These are phyloP conservation scores for Solanum dulcamara DNA, from an alignment of 257 asterid genomes.

Conservation along the genomic window DNA sequence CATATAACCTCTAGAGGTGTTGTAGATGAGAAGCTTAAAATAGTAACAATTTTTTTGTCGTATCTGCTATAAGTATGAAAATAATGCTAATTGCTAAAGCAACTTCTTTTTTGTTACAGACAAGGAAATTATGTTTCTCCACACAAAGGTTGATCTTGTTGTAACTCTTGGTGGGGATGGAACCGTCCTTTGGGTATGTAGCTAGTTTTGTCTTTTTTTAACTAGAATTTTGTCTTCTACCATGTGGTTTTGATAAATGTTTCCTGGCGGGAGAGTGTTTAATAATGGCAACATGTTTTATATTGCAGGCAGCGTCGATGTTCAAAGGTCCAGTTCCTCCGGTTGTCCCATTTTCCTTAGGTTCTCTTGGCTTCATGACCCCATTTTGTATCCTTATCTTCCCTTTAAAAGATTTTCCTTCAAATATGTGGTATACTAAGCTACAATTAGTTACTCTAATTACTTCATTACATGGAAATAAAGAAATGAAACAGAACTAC, in stretches of 20 bases:
- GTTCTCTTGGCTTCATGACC: constrained; percentile 99
- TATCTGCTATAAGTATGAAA: not conserved
- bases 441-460: not conserved
- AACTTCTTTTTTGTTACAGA: constrained; percentile 28
- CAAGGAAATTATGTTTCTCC: constrained; percentile 59
- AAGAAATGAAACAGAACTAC: not conserved
- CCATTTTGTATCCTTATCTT: constrained; percentile 76
- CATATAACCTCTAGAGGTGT: not conserved
- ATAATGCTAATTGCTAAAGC: not conserved
- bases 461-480: not conserved
- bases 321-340: constrained; percentile 99
- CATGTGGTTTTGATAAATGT: not conserved
- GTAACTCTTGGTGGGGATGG: constrained; percentile 99
- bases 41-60: not conserved
- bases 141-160: constrained; percentile 79
- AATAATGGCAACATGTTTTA: not conserved
- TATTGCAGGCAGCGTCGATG: constrained; percentile 92
- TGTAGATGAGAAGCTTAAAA: not conserved
- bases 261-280: not conserved
- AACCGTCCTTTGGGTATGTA: constrained; percentile 95
- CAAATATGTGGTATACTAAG: not conserved
- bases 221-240: not conserved
- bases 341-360: constrained; percentile 87
- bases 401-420: not conserved
- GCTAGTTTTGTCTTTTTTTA: not conserved